Percentiles rank a stretch among this genome's conserved stretches.
Evolutionary conservation across 352 stramenopile species (phyloP).

Genomic region (Phytophthora aleatoria): DNA sequence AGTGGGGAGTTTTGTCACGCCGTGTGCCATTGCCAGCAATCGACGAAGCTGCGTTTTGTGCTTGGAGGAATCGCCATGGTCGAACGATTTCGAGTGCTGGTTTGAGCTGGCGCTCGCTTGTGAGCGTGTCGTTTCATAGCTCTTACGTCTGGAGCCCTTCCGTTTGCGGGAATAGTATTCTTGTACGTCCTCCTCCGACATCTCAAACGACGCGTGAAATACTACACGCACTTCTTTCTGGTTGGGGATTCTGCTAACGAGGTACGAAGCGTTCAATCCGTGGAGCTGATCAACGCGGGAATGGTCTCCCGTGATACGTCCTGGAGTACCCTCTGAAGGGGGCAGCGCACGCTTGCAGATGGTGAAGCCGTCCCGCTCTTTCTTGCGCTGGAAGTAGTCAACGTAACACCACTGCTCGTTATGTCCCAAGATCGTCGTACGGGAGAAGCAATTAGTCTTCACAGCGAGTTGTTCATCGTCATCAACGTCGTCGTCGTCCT

Average conservation of each 20-base stretch:
- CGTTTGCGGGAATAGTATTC: conserved; percentile 5
- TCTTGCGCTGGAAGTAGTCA: conserved; percentile 28
- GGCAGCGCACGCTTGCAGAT: conserved; percentile 25
- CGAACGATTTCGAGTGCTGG: conserved; percentile 2
- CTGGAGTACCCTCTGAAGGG: conserved; percentile 10
- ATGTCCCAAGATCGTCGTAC: conserved; percentile 14
- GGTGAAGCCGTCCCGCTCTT: conserved; percentile 20
- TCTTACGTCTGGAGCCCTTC: conserved; percentile 20
- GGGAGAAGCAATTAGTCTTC: conserved; percentile 32
- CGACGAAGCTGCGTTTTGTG: conserved; percentile 23
- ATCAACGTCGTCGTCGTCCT: conserved; percentile 7
- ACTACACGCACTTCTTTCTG: conserved; percentile 21
- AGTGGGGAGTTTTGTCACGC: conserved; percentile 36
- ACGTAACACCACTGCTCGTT: conserved; percentile 43
- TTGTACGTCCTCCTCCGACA: conserved; percentile 3
- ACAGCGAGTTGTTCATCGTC: conserved; percentile 25
- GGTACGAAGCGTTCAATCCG: conserved; percentile 26
- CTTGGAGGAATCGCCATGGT: conserved; percentile 7
- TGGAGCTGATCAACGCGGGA: conserved; percentile 26
- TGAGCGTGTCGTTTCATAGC: conserved; percentile 3
- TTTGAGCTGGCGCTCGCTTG: background rate
- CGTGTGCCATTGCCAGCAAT: conserved; percentile 39
- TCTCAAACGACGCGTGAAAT: conserved; percentile 32
- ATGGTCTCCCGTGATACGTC: conserved; percentile 6
- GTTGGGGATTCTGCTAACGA: conserved; percentile 19